Evolutionary conservation across 768 basidiomycete genomes (phyloP).

Genomic region (Crucibulum laeve): DNA sequence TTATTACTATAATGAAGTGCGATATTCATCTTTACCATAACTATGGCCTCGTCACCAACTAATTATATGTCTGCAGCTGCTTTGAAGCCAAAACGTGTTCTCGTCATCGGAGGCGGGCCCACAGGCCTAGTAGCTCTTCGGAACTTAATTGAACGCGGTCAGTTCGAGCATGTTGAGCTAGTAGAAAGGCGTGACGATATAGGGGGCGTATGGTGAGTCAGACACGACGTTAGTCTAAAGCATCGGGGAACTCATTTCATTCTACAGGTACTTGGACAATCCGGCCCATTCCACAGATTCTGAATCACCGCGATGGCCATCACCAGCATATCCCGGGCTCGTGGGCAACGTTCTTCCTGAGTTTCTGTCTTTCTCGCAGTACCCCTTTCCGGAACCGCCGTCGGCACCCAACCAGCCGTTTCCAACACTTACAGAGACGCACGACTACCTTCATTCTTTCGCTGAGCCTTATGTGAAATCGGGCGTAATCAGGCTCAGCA

Average conservation of each 20-base stretch:
- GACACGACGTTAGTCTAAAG: neutral
- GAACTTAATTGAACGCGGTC: constrained; percentile 37
- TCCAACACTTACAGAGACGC: constrained; percentile 33
- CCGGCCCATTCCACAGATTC: constrained; percentile 1
- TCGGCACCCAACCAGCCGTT: constrained; percentile 30
- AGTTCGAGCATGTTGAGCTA: constrained; percentile 37
- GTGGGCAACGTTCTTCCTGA: constrained; percentile 50
- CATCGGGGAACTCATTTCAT: neutral
- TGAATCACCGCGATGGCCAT: constrained; percentile 33
- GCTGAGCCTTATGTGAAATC: constrained; percentile 23
- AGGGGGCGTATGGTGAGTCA: constrained; percentile 46
- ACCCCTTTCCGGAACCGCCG: constrained; percentile 28
- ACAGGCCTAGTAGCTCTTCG: constrained; percentile 44
- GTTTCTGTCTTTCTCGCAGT: constrained; percentile 31
- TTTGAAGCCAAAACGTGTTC: constrained; percentile 22
- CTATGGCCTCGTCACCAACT: too few species aligned
- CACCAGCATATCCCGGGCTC: constrained; percentile 42
- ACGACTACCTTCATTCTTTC: constrained; percentile 30
- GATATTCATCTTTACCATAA: too few species aligned
- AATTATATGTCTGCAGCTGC: too few species aligned
- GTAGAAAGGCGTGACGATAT: constrained; percentile 43
- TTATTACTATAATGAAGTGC: too few species aligned
- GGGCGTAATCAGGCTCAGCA: constrained; percentile 33
- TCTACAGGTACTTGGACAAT: constrained; percentile 27
- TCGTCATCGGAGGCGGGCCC: constrained; percentile 45